A percentile compares a stretch with the other conserved stretches of the same genome.
Conservation (phyloP, 805 yeast genomes). For the Yamadazyma ubonensis region DNA sequence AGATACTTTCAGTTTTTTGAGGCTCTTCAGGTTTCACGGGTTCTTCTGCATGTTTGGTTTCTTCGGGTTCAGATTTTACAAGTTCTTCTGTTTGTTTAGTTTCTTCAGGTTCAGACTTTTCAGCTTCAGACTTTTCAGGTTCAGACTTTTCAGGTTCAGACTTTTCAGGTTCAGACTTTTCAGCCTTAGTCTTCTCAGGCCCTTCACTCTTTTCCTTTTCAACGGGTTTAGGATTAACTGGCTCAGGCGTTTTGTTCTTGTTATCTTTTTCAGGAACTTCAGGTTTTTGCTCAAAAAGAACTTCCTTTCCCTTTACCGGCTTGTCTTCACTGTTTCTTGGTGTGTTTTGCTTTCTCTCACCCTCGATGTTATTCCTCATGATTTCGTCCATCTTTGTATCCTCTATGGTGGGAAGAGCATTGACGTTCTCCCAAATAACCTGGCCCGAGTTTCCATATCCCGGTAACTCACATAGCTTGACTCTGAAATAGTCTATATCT, state of each 20-base stretch:
- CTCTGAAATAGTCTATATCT: conserved; percentile 64
- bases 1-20: neutral
- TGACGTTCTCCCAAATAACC: conserved; percentile 59
- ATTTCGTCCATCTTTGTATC: conserved; percentile 47
- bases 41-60: neutral
- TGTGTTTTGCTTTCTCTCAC: conserved; percentile 13
- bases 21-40: neutral
- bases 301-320: too few species aligned
- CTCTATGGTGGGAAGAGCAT: conserved; percentile 50
- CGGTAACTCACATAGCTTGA: conserved; percentile 54
- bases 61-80: neutral
- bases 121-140: neutral
- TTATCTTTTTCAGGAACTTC: too few species aligned
- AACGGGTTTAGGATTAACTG: too few species aligned
- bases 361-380: conserved; percentile 41
- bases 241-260: too few species aligned
- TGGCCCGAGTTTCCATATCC: conserved; percentile 65
- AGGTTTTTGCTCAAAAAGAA: too few species aligned
- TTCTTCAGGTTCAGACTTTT: neutral
- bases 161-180: neutral
- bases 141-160: neutral
- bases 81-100: neutral
- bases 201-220: too few species aligned
- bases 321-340: neutral
- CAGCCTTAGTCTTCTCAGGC: neutral